Evolutionary conservation across 805 yeast species (phyloP).

Genomic region (Wickerhamiella sergipiensis): DNA sequence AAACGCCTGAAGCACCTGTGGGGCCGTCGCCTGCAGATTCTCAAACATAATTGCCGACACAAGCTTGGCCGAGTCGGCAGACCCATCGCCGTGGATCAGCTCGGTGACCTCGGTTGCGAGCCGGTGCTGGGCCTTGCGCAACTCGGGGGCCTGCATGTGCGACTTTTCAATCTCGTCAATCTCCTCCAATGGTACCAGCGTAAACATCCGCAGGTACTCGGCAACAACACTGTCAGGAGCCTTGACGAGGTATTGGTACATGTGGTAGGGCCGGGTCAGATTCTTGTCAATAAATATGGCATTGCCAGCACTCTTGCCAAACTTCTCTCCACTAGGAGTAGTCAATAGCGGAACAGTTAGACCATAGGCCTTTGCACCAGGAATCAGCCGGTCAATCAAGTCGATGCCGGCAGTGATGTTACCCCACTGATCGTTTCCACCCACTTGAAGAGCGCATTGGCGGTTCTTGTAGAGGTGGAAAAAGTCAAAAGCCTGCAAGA

Average conservation of each 20-base stretch:
- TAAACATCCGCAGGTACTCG: conserved; percentile 58
- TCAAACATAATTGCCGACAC: conserved; percentile 60
- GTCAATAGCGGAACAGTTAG: conserved; percentile 82
- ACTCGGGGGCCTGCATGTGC: conserved; percentile 48
- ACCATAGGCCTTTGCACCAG: conserved; percentile 35
- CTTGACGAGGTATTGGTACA: conserved; percentile 77
- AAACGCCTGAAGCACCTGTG: conserved; percentile 42
- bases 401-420: conserved; percentile 94
- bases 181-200: conserved; percentile 53
- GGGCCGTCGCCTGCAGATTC: conserved; percentile 34
- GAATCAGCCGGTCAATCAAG: conserved; percentile 49
- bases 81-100: conserved; percentile 71
- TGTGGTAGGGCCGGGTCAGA: conserved; percentile 65
- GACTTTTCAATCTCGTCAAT: conserved; percentile 39
- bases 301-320: conserved; percentile 95
- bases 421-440: conserved; percentile 98
- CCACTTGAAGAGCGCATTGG: conserved; percentile 60
- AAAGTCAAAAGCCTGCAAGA: conserved; percentile 87
- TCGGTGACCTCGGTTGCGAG: conserved; percentile 80
- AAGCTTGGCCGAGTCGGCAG: conserved; percentile 51
- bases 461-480: conserved; percentile 55
- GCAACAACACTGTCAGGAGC: conserved; percentile 50
- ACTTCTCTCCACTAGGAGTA: conserved; percentile 79
- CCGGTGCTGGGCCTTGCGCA: conserved; percentile 57
- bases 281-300: conserved; percentile 73